Evolutionary conservation across 495 filamentous ascomycete genomes (phyloP).

Genomic region (Penicillium steckii): DNA sequence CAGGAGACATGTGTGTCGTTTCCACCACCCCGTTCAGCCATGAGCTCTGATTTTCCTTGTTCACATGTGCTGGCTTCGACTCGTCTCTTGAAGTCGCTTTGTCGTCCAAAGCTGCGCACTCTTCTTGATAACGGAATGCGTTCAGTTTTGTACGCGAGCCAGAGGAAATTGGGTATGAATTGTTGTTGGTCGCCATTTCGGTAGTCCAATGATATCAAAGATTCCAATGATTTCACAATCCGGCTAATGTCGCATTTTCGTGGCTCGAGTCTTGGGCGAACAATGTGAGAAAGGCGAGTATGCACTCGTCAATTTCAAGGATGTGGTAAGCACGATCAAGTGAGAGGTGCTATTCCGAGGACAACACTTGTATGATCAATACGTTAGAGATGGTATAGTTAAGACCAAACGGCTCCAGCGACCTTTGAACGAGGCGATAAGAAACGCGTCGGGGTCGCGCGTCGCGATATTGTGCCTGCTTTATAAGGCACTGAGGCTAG

Average conservation of each 20-base stretch:
- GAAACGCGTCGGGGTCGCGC: constrained; percentile 37
- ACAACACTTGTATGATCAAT: not conserved
- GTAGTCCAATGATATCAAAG: constrained; percentile 12
- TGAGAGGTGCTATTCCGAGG: too few species aligned
- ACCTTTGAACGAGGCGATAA: constrained; percentile 15
- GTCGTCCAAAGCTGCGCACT: constrained; percentile 30
- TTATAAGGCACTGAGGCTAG: constrained; percentile 25
- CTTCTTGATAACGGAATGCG: constrained; percentile 51
- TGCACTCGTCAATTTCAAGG: too few species aligned
- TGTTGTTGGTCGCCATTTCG: constrained; percentile 27
- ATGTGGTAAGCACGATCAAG: not conserved
- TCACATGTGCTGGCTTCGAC: constrained; percentile 23
- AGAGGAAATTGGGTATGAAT: constrained; percentile 43
- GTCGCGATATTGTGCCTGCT: constrained; percentile 29
- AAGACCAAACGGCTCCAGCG: not conserved
- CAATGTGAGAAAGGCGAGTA: constrained; percentile 23
- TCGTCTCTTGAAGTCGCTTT: constrained; percentile 26
- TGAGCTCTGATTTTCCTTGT: constrained; percentile 41
- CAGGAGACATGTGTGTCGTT: constrained; percentile 23
- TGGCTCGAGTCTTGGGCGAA: constrained; percentile 6
- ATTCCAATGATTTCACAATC: constrained; percentile 13
- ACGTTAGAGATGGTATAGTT: not conserved
- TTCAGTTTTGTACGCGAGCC: constrained; percentile 59
- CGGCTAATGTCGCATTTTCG: constrained; percentile 26
- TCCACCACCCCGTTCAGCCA: constrained; percentile 43